Evolutionary conservation across 2,329 filamentous ascomycete genomes (phyloP).

Genomic region (Alternaria novae-zelandiae): DNA sequence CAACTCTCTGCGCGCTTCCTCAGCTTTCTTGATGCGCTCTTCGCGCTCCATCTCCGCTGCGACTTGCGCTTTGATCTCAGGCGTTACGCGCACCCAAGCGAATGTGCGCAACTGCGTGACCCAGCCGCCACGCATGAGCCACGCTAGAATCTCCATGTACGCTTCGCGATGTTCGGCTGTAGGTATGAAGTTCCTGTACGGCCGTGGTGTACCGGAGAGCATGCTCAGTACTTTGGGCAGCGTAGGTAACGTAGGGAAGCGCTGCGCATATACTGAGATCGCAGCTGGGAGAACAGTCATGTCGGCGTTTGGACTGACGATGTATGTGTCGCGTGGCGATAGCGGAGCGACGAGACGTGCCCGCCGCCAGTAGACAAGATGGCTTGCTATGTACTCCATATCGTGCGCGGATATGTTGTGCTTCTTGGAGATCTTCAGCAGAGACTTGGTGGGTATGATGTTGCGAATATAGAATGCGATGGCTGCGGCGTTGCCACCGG

Average conservation of each 20-base stretch:
- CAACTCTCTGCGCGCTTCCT: constrained; percentile 36
- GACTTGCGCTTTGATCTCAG: constrained; percentile 82
- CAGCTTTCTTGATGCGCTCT: constrained; percentile 37
- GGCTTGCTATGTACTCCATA: constrained; percentile 85
- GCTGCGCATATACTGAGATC: constrained; percentile 72
- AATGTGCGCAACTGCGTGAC: constrained; percentile 93
- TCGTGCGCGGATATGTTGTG: constrained; percentile 78
- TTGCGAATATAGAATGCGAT: constrained; percentile 75
- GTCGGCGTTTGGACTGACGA: constrained; percentile 89
- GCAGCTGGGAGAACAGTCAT: constrained; percentile 73
- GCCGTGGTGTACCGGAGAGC: constrained; percentile 78
- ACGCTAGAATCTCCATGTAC: constrained; percentile 91
- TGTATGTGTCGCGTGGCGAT: constrained; percentile 87
- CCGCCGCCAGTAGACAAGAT: constrained; percentile 95
- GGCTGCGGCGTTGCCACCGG: constrained; percentile 75
- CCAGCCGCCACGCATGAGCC: constrained; percentile 91
- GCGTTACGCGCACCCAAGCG: constrained; percentile 83
- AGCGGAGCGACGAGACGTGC: constrained; percentile 91
- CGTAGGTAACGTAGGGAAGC: constrained; percentile 83
- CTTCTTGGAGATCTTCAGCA: constrained; percentile 75
- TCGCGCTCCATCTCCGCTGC: constrained; percentile 69
- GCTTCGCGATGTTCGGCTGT: constrained; percentile 84
- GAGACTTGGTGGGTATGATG: constrained; percentile 65
- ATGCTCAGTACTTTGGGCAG: constrained; percentile 87
- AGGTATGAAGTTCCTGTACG: constrained; percentile 84